phyloP scores from a whole-genome alignment of 805 yeast species.

The Ogataea wickerhamii region DNA sequence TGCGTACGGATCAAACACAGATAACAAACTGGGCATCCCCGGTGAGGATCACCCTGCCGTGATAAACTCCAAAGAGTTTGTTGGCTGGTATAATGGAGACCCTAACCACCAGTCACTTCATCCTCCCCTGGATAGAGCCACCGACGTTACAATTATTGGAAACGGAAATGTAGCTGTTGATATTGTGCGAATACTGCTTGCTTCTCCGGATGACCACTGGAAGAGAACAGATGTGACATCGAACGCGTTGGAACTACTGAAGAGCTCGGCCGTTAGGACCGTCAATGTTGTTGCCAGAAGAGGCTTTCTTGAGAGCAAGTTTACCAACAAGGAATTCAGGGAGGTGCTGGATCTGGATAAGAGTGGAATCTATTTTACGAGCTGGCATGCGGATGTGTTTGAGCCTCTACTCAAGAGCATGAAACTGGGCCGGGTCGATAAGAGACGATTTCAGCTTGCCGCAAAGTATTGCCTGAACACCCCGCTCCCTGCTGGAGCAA shows the following conservation, averaged over 20 bases:
- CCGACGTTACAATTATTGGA: constrained; percentile 79
- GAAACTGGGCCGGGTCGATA: constrained; percentile 50
- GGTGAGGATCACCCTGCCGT: constrained; percentile 67
- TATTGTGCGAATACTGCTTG: constrained; percentile 73
- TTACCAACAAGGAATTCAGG: constrained; percentile 87
- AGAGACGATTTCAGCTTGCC: constrained; percentile 62
- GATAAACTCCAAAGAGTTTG: constrained; percentile 77
- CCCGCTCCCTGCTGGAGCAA: constrained; percentile 5
- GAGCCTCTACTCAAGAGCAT: constrained; percentile 28
- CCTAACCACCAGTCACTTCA: constrained; percentile 52
- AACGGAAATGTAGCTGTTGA: constrained; percentile 97
- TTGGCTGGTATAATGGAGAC: constrained; percentile 94
- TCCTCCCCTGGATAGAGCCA: constrained; percentile 60
- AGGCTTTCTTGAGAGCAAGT: constrained; percentile 81
- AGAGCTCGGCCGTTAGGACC: constrained; percentile 49
- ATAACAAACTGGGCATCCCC: constrained; percentile 50
- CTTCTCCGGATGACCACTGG: constrained; percentile 52
- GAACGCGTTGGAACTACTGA: constrained; percentile 53
- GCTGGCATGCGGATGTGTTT: constrained; percentile 40
- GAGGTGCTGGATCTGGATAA: constrained; percentile 65
- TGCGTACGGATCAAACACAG: constrained; percentile 77
- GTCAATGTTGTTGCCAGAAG: constrained; percentile 82
- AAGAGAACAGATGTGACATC: constrained; percentile 66
- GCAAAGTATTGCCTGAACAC: constrained; percentile 41
- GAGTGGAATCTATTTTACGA: constrained; percentile 45